These are phyloP conservation scores for Elsinoe necatrix DNA, from an alignment of 2,329 filamentous ascomycete genomes.

Conservation along the genomic window DNA sequence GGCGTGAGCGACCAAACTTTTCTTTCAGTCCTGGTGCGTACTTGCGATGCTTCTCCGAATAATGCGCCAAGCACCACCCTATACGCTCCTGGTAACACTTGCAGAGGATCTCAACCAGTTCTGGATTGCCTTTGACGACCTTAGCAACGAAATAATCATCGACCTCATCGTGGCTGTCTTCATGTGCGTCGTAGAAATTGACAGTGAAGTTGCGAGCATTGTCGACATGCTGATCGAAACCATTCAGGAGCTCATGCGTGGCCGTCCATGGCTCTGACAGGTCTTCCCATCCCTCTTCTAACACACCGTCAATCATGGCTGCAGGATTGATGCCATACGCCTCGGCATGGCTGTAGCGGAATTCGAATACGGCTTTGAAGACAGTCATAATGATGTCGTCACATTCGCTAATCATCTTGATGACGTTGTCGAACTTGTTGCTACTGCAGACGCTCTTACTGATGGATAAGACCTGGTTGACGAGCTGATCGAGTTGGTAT, in stretches of 20 bases:
- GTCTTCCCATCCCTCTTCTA: constrained; percentile 46
- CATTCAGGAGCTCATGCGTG: constrained; percentile 39
- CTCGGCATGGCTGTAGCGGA: constrained; percentile 60
- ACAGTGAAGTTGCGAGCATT: constrained; percentile 35
- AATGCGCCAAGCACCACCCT: constrained; percentile 49
- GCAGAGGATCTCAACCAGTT: constrained; percentile 50
- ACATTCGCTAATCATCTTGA: constrained; percentile 50
- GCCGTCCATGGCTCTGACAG: constrained; percentile 85
- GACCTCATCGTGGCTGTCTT: constrained; percentile 26
- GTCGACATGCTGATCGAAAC: constrained; percentile 31
- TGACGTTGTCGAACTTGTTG: constrained; percentile 36
- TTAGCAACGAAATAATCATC: constrained; percentile 34
- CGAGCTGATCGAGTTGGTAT: constrained; percentile 23
- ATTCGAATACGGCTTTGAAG: constrained; percentile 56
- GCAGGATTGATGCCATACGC: constrained; percentile 67
- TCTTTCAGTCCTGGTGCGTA: constrained; percentile 42
- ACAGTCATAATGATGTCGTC: constrained; percentile 62
- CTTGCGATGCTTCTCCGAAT: constrained; percentile 40
- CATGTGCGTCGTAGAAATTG: constrained; percentile 29
- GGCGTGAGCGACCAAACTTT: constrained; percentile 35
- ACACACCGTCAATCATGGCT: constrained; percentile 43
- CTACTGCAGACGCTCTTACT: constrained; percentile 32
- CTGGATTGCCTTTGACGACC: constrained; percentile 44
- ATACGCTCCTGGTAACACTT: constrained; percentile 52
- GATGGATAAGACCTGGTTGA: constrained; percentile 19